phyloP scores from a whole-genome alignment of 2,329 filamentous ascomycete species.

The Sporothrix brunneoviolacea region DNA sequence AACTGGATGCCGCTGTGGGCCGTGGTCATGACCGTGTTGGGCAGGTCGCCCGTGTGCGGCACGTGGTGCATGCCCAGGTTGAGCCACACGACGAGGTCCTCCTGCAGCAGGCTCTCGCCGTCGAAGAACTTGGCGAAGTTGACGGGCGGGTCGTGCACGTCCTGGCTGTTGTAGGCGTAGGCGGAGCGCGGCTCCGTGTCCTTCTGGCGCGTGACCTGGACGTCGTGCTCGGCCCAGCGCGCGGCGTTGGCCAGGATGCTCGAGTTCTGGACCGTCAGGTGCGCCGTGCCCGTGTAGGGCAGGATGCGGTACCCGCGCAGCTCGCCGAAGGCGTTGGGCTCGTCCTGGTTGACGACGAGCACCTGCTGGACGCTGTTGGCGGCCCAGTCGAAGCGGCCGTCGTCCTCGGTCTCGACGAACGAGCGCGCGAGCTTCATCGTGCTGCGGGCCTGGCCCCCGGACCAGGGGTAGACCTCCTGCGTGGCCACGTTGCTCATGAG shows the following conservation, averaged over 20 bases:
- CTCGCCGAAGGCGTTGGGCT: constrained; percentile 44
- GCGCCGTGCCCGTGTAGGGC: constrained; percentile 31
- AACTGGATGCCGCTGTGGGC: constrained; percentile 38
- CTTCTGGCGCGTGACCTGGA: constrained; percentile 44
- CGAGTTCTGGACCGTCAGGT: constrained; percentile 44
- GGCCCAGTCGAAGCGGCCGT: constrained; percentile 41
- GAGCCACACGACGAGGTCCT: constrained; percentile 46
- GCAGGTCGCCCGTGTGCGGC: constrained; percentile 46
- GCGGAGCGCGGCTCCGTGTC: constrained; percentile 44
- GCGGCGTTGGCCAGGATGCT: constrained; percentile 38
- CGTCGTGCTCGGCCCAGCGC: constrained; percentile 43
- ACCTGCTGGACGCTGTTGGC: constrained; percentile 41
- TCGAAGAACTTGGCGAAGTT: constrained; percentile 45
- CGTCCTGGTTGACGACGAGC: constrained; percentile 44
- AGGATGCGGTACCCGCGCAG: constrained; percentile 44
- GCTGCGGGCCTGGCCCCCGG: constrained; percentile 37
- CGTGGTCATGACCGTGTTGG: constrained; percentile 45
- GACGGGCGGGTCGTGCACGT: constrained; percentile 40
- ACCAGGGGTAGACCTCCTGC: constrained; percentile 40
- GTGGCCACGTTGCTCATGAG: constrained; percentile 29
- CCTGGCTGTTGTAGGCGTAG: constrained; percentile 39
- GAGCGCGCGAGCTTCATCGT: constrained; percentile 44
- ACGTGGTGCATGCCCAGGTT: constrained; percentile 50
- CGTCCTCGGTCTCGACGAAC: constrained; percentile 37
- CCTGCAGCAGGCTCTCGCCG: constrained; percentile 34